Evolutionary conservation across 169 alveolate genomes (phyloP), one percentile per base, ranked within the genome.

Genomic region (Fabrea salina): DNA sequence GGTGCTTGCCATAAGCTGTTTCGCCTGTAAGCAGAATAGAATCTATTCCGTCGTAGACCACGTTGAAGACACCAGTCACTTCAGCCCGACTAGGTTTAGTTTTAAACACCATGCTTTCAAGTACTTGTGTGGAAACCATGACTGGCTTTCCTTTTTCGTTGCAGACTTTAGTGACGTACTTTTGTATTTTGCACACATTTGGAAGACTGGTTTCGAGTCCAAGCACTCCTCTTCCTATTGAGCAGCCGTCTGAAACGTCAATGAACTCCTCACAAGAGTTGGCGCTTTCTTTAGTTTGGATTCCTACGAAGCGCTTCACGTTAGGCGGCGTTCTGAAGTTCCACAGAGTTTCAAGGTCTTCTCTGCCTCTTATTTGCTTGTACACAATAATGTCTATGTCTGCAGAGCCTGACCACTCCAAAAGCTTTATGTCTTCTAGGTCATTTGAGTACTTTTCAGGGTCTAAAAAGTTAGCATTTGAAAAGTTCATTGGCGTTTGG

Each of bases 11-110:
- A 32, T 47, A 44, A 25, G 82, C 67, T 16, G 90, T 84, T 41
- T 84, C 90, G 4, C 74, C 37, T 13, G 87, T 64, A 3, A 84
- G 81, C 8, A 80, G 16, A 27, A 84, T 39, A 32, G 83, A 78
- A 41, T 84, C 90, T 35, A 79, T 58, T 39, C 90, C 90, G 19
- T 84, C 86, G 75, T 30, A 79, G 22, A 80, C 83, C 40, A 86
- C 80, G 44, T 80, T 80, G 6, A 77, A 59, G 16, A 80, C 74
- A 64, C 82, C 92, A 11, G 81, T 30, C 4, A 86, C 92, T 51
- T 86, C 92, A 32, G 92, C 81, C 35, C 92, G 27, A n/a, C 87
- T 78, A 5, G 92, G 92, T 75, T 80, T 59, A 22, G 75, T 44
- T 39, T 83, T 78, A 0, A 56, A 54, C n/a, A 77, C 84, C 92